Conservation (phyloP, 2,329 filamentous ascomycete genomes). For the Neopestalotiopsis clavispora region DNA sequence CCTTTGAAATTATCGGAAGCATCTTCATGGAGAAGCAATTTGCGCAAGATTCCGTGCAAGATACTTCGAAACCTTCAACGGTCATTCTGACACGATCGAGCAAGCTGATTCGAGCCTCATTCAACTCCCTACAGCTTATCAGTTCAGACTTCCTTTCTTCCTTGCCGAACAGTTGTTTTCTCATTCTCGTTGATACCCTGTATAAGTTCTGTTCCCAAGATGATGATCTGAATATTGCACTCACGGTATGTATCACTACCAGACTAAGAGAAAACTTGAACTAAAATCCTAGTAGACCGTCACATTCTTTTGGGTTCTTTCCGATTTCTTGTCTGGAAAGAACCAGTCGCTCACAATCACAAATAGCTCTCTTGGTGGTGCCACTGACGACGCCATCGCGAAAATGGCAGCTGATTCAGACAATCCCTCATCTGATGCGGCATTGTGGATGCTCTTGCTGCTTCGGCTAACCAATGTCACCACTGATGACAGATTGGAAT, state of each 20-base stretch:
- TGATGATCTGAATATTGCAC: conserved; percentile 91
- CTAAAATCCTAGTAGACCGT: conserved; percentile 64
- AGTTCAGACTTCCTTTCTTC: conserved; percentile 91
- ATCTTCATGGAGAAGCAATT: conserved; percentile 65
- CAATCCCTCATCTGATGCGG: conserved; percentile 67
- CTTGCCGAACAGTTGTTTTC: conserved; percentile 72
- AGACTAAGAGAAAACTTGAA: not conserved
- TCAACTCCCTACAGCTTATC: conserved; percentile 87
- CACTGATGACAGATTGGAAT: conserved; percentile 72
- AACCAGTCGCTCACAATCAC: conserved; percentile 63
- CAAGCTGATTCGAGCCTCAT: conserved; percentile 82
- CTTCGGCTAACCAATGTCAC: conserved; percentile 74
- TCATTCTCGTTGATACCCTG: conserved; percentile 82
- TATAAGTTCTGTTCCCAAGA: conserved; percentile 88
- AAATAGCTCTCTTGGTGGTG: conserved; percentile 56
- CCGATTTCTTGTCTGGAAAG: conserved; percentile 77
- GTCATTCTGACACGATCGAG: conserved; percentile 64
- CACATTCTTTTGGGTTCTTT: conserved; percentile 95
- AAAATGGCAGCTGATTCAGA: conserved; percentile 64
- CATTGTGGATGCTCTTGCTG: conserved; percentile 80
- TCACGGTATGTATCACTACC: conserved; percentile 67
- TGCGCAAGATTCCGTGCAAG: conserved; percentile 38
- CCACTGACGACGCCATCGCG: conserved; percentile 61
- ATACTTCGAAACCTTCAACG: conserved; percentile 34
- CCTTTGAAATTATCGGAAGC: conserved; percentile 84